These are phyloP conservation scores for Arctium lappa DNA, from an alignment of 129 eudicot genomes.

Conservation along the genomic window DNA sequence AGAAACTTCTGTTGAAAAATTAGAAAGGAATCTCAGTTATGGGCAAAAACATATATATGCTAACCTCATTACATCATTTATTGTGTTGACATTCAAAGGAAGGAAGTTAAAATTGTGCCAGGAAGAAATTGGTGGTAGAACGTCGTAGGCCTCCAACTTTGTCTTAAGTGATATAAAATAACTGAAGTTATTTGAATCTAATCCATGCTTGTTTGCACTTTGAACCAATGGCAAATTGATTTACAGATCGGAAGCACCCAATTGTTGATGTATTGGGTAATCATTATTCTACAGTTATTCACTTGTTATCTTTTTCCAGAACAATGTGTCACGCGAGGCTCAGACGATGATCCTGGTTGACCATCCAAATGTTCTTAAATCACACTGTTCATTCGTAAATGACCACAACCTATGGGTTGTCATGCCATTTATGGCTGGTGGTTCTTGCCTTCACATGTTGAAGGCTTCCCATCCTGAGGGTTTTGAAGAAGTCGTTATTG, in stretches of 20 bases:
- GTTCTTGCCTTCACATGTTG: conserved; percentile 57
- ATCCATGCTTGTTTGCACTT: conserved; percentile 1
- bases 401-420: conserved; percentile 59
- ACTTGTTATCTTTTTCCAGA: conserved; percentile 22
- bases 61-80: neutral
- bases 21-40: neutral
- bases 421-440: conserved; percentile 70
- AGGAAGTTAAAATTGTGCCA: neutral
- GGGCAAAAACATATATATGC: neutral
- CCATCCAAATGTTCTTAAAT: conserved; percentile 53
- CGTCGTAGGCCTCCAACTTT: conserved; percentile 6
- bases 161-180: neutral
- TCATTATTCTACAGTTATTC: neutral
- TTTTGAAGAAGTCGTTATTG: conserved; percentile 55
- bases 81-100: conserved; percentile 5
- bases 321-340: conserved; percentile 52
- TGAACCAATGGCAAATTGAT: neutral
- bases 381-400: conserved; percentile 43
- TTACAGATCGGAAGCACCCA: conserved; percentile 4
- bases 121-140: neutral
- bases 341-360: conserved; percentile 59
- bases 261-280: neutral
- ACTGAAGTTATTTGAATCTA: neutral
- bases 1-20: neutral
- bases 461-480: conserved; percentile 48